phyloP scores from a whole-genome alignment of 2,329 filamentous ascomycete species.

The Ophiognomonia clavigignenti-juglandacearum region DNA sequence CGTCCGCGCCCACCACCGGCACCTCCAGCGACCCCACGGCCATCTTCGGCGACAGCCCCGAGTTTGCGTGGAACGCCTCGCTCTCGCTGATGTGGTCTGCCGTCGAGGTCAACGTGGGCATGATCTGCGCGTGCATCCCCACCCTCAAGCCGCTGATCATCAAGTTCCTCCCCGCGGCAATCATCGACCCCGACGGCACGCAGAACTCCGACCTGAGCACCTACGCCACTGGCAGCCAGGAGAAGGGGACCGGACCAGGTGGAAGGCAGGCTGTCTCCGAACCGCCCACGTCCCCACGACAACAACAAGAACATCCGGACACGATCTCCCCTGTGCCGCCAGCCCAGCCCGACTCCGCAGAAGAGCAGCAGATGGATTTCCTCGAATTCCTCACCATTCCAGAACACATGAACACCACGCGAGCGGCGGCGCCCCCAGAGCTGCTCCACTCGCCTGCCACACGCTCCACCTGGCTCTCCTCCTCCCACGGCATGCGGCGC shows the following conservation, averaged over 20 bases:
- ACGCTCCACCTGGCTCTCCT: no score
- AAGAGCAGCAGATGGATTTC: slow-evolving; percentile 26
- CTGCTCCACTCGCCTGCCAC: no score
- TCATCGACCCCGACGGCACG: slow-evolving; percentile 47
- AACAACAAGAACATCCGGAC: neutral
- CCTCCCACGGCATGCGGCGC: slow-evolving; percentile 26
- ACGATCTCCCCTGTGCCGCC: neutral
- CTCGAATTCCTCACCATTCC: slow-evolving; percentile 45
- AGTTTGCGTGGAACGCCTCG: slow-evolving; percentile 71
- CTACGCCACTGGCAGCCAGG: slow-evolving; percentile 20
- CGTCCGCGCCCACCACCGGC: slow-evolving; percentile 31
- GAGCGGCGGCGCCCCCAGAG: neutral
- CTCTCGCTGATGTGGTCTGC: slow-evolving; percentile 90
- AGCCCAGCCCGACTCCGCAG: neutral
- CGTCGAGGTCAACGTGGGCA: slow-evolving; percentile 85
- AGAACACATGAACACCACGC: slow-evolving; percentile 21
- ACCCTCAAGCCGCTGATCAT: slow-evolving; percentile 82
- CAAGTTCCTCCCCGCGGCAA: slow-evolving; percentile 52
- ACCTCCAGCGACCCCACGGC: slow-evolving; percentile 32
- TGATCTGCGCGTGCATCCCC: slow-evolving; percentile 88
- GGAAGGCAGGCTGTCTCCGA: slow-evolving; percentile 2
- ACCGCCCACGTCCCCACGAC: neutral
- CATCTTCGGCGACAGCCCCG: slow-evolving; percentile 45
- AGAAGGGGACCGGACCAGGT: neutral
- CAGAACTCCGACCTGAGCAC: slow-evolving; percentile 24